A percentile compares a stretch with the other conserved stretches of the same genome.
These are phyloP conservation scores for Jatropha podagrica DNA, from an alignment of 441 rosid genomes.

Conservation along the genomic window DNA sequence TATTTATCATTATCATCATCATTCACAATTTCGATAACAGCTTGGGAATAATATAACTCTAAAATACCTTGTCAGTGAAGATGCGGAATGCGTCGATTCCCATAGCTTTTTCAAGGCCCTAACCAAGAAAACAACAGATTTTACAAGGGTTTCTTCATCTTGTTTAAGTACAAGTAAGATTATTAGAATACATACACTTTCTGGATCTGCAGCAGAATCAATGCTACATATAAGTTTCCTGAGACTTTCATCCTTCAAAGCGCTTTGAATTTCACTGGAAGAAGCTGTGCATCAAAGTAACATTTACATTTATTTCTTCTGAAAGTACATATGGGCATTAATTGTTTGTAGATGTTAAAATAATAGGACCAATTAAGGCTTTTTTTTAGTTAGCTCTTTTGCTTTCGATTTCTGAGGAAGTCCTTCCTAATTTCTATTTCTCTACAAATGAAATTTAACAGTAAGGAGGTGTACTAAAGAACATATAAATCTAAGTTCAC, in stretches of 20 bases:
- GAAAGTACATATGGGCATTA: background rate
- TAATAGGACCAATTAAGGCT: background rate
- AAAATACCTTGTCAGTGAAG: conserved; percentile 65
- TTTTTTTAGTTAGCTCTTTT: background rate
- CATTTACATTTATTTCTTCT: background rate
- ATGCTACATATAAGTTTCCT: conserved; percentile 54
- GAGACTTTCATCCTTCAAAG: conserved; percentile 56
- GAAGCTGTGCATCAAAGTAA: conserved; percentile 47
- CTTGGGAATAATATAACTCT: background rate
- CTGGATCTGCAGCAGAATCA: conserved; percentile 57
- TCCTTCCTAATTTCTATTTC: background rate
- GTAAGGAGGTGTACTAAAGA: background rate
- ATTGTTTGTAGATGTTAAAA: conserved; percentile 6
- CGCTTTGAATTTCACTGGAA: conserved; percentile 58
- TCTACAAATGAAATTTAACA: background rate
- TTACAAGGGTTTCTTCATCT: conserved; percentile 10
- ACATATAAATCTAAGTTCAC: background rate
- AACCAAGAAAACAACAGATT: conserved; percentile 17
- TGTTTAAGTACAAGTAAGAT: background rate
- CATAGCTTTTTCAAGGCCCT: conserved; percentile 85
- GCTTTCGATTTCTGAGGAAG: background rate
- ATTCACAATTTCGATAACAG: background rate
- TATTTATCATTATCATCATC: background rate
- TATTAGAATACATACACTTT: conserved; percentile 40
- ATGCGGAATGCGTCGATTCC: conserved; percentile 51